Base-by-base conservation (phyloP, 139 green algal genomes). In the Gonium pectorale region DNA sequence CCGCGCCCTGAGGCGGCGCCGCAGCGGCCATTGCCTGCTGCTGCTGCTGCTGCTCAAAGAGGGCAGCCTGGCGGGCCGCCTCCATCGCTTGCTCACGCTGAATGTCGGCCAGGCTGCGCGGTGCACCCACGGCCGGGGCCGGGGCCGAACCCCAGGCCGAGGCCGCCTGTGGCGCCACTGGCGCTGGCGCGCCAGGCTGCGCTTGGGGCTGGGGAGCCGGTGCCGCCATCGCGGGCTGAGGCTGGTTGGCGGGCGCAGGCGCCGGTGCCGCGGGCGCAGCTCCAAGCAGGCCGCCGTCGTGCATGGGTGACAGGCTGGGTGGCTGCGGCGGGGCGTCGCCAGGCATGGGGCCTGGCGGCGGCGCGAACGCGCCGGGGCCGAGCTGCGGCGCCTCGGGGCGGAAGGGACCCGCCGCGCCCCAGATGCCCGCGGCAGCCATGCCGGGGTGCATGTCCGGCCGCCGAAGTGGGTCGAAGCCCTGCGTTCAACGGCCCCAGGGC, bases 71-170 rank as follows among this genome's bases (percentile, higher is more conserved):
- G 0, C 83, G 63, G 2, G 66, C 69, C 0, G 83, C 66, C 51
- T 84, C 83, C 51, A 80, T 80, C 6, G 77, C 84, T 43, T 89
- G 75, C 56, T 89, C 84, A 33, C 67, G 43, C 62, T 89, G 84
- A 31, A 89, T 85, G 37, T 89, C 75, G 13, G 84, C 77, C 3
- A 89, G 67, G 75, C 64, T 68, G 17, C 63, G 63, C 0, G 52
- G 13, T 2, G 77, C 27, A 35, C 9, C 43, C 0, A 51, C 15
- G 1, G 67, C 4, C n/a, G 49, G 46, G 0, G 46, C 27, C 22
- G 22, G 81, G 4, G 21, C 60, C 19, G 81, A 43, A 35, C 85
- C 81, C 86, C 86, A 90, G 6, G 67, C 79, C 31, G 69, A 69
- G 0, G 44, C 46, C 46, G 33, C 33, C 2, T 33, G 64, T 0